Evolutionary conservation across 2,329 filamentous ascomycete species (phyloP).

Genomic region (Sarocladiaceae sp.): DNA sequence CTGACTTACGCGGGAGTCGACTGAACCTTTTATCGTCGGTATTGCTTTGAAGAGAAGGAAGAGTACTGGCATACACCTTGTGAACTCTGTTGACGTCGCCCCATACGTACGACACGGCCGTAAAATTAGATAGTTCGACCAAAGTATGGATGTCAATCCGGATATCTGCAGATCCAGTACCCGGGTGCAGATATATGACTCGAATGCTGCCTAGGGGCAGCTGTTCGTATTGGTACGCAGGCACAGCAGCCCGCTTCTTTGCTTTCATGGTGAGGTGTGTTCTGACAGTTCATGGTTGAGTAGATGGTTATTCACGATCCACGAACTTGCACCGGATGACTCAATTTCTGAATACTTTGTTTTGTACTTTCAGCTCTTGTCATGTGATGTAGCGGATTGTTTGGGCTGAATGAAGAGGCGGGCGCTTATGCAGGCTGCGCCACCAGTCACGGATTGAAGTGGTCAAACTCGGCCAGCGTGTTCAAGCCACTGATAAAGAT

Average conservation of each 20-base stretch:
- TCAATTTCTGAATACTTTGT: neutral
- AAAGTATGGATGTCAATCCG: neutral
- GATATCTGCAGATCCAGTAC: neutral
- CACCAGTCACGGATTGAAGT: neutral
- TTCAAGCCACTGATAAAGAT: slow-evolving; percentile 19
- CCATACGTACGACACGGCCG: neutral
- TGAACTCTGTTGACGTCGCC: neutral
- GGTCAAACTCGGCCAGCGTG: neutral
- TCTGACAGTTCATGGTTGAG: neutral
- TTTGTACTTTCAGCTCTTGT: too few species aligned
- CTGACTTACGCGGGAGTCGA: too few species aligned
- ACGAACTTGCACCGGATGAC: neutral
- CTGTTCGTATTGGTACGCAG: neutral
- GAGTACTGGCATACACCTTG: neutral
- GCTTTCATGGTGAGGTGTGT: neutral
- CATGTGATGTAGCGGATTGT: too few species aligned
- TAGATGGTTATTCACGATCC: neutral
- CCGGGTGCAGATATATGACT: neutral
- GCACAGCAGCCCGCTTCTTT: neutral
- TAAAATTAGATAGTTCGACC: neutral
- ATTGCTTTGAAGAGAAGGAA: too few species aligned
- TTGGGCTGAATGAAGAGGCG: neutral
- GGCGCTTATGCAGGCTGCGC: neutral
- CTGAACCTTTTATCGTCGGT: too few species aligned
- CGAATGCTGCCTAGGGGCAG: neutral